These are phyloP conservation scores for Rhodotorula sp. DNA, from an alignment of 1,284 basidiomycete species.

Conservation along the genomic window DNA sequence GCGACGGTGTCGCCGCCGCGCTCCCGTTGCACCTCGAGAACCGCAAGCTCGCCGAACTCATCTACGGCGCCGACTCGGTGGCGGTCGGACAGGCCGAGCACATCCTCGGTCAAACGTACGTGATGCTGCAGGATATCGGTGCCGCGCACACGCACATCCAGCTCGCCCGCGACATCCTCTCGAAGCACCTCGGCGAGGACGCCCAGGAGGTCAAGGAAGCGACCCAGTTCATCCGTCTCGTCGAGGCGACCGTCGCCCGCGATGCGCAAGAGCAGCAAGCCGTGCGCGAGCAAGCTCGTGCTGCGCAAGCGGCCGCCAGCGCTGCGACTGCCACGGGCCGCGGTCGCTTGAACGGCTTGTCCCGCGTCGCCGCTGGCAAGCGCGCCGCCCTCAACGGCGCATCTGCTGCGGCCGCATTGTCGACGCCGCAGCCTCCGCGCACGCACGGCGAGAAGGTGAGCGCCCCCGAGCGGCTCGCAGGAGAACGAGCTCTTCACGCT, in stretches of 20 bases:
- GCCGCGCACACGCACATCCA: slow-evolving; percentile 50
- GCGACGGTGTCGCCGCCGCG: slow-evolving; percentile 12
- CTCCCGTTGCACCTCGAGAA: slow-evolving; percentile 17
- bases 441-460: slow-evolving; percentile 45
- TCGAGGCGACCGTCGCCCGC: slow-evolving; percentile 47
- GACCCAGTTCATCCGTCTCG: slow-evolving; percentile 46
- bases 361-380: slow-evolving; percentile 9
- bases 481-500: background rate
- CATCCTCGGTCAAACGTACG: slow-evolving; percentile 49
- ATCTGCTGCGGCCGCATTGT: background rate
- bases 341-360: slow-evolving; percentile 33
- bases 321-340: background rate
- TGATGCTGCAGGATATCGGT: slow-evolving; percentile 48
- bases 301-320: slow-evolving; percentile 49
- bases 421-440: slow-evolving; percentile 8
- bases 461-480: too few species aligned
- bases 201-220: slow-evolving; percentile 50
- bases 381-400: slow-evolving; percentile 7
- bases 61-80: slow-evolving; percentile 43
- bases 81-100: slow-evolving; percentile 52
- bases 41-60: slow-evolving; percentile 29
- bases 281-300: slow-evolving; percentile 47
- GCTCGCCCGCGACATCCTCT: slow-evolving; percentile 51
- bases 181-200: slow-evolving; percentile 50
- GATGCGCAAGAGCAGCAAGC: slow-evolving; percentile 48